These are phyloP conservation scores for Uronychia setigera DNA, from an alignment of 73 alveolate species.

Conservation along the genomic window DNA sequence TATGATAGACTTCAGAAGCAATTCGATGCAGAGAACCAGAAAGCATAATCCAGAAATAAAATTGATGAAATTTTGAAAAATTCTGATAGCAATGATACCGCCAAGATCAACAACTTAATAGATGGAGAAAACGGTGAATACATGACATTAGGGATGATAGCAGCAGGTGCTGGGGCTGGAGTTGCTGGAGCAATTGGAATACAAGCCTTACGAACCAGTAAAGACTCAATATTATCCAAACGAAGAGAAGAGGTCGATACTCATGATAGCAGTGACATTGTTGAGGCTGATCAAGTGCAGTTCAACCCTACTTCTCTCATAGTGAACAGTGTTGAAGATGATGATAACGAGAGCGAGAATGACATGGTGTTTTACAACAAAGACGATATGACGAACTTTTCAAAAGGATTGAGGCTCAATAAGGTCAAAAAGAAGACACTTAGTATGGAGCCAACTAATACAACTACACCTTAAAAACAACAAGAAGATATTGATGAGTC, in stretches of 20 bases:
- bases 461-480: neutral
- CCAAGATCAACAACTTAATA: too few relatives aligned
- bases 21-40: too few relatives aligned
- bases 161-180: too few relatives aligned
- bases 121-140: too few relatives aligned
- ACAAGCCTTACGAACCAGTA: too few relatives aligned
- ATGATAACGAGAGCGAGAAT: conserved; percentile 19
- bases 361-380: conserved; percentile 24
- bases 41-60: too few relatives aligned
- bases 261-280: conserved; percentile 6
- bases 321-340: neutral
- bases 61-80: too few relatives aligned
- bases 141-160: too few relatives aligned
- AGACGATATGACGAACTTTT: conserved; percentile 41
- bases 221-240: too few relatives aligned
- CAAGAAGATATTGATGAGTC: neutral
- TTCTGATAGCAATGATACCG: too few relatives aligned
- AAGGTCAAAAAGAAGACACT: conserved; percentile 6
- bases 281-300: conserved; percentile 26
- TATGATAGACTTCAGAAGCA: too few relatives aligned
- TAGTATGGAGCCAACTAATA: neutral
- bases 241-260: neutral
- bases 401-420: conserved; percentile 12
- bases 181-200: too few relatives aligned
- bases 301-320: conserved; percentile 9